Percentiles rank a stretch among this genome's conserved stretches.
Conservation (phyloP, 2,329 filamentous ascomycete genomes). For the Fusarium odoratissimum region DNA sequence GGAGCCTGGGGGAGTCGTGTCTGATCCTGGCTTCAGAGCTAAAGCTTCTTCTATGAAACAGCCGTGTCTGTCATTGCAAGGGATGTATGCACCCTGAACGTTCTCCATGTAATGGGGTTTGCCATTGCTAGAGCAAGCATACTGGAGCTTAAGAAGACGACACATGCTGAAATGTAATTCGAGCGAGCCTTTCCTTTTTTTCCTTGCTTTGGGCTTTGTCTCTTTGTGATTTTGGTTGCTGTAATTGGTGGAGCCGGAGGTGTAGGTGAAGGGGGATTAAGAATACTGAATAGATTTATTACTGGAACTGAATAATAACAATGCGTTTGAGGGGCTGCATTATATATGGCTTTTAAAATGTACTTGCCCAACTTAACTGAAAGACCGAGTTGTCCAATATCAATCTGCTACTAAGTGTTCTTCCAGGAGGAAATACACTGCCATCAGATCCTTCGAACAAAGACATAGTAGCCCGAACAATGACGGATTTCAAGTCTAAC, state of each 20-base stretch:
- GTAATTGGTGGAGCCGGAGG: too few relatives aligned
- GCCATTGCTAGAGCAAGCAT: constrained; percentile 1
- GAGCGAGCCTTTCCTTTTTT: background rate
- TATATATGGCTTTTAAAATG: background rate
- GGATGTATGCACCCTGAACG: background rate
- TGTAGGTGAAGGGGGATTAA: background rate
- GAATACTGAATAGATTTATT: background rate
- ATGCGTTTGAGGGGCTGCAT: background rate
- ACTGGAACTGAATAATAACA: background rate
- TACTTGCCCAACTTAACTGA: background rate
- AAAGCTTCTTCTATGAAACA: background rate
- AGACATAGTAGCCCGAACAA: background rate
- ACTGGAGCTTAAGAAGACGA: constrained; percentile 15
- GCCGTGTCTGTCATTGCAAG: constrained; percentile 4
- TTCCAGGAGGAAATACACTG: background rate
- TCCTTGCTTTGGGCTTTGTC: background rate
- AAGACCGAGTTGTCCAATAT: background rate
- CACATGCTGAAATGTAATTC: constrained; percentile 8
- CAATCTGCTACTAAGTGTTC: background rate
- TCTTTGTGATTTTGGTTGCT: background rate
- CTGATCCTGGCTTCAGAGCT: background rate
- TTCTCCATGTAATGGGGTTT: background rate
- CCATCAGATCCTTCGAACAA: background rate
- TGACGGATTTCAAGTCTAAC: background rate
- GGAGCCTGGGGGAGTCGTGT: background rate